phyloP scores from a whole-genome alignment of 1,139 yeast species.

The Wickerhamomyces sp. region DNA sequence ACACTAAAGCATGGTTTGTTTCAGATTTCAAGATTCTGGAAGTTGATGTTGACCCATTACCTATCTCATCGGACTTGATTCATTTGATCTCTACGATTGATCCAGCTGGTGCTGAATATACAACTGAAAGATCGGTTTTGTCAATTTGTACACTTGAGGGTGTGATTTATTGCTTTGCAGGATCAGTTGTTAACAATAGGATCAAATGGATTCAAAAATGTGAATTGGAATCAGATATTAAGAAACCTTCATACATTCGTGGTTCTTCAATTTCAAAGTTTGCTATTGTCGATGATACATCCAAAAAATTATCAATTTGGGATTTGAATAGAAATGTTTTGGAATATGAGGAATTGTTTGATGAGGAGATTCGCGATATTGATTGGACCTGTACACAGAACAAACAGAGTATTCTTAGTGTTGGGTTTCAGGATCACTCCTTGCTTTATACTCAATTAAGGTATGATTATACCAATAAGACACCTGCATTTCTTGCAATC shows the following conservation, averaged over 20 bases:
- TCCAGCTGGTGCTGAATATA: slow-evolving; percentile 50
- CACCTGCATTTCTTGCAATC: slow-evolving; percentile 74
- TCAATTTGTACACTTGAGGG: slow-evolving; percentile 58
- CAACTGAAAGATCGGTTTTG: slow-evolving; percentile 40
- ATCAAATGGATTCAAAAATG: slow-evolving; percentile 49
- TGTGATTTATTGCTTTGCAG: slow-evolving; percentile 45
- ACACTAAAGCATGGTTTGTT: slow-evolving; percentile 24
- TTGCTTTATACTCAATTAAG: slow-evolving; percentile 74
- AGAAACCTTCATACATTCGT: slow-evolving; percentile 47
- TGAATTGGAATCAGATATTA: slow-evolving; percentile 50
- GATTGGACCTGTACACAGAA: slow-evolving; percentile 73
- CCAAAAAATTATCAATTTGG: slow-evolving; percentile 63
- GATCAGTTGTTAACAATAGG: slow-evolving; percentile 25
- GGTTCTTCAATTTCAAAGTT: slow-evolving; percentile 74
- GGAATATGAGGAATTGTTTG: slow-evolving; percentile 50
- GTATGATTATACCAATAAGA: slow-evolving; percentile 78
- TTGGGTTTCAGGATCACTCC: slow-evolving; percentile 65
- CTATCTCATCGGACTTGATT: slow-evolving; percentile 27
- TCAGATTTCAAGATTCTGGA: slow-evolving; percentile 25
- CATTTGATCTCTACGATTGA: slow-evolving; percentile 57
- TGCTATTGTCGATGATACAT: slow-evolving; percentile 58
- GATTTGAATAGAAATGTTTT: slow-evolving; percentile 62
- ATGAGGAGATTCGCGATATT: slow-evolving; percentile 29
- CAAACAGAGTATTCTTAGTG: slow-evolving; percentile 70
- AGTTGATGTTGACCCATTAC: slow-evolving; percentile 23